Evolutionary conservation across 192 early-diverging fungal genomes (phyloP).

Genomic region (Podila verticillata): DNA sequence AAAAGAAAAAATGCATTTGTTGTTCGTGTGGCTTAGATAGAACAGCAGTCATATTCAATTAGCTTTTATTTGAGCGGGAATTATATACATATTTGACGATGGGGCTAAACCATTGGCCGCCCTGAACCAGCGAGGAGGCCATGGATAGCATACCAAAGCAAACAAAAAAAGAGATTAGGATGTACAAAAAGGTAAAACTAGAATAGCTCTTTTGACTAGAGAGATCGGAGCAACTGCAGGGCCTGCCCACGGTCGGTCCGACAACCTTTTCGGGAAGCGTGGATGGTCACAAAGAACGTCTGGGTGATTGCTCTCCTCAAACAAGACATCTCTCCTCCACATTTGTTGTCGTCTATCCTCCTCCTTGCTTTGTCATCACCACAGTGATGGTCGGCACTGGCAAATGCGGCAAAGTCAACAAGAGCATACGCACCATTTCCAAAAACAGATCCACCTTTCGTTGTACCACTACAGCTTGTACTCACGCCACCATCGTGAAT

Average conservation of each 20-base stretch:
- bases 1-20: not conserved
- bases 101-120: no score
- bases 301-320: conserved; percentile 8
- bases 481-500: not conserved
- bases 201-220: not conserved
- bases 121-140: no score
- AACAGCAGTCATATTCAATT: no score
- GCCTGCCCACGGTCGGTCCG: conserved; percentile 30
- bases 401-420: not conserved
- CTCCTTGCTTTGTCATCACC: not conserved
- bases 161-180: no score
- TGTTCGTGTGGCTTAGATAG: not conserved
- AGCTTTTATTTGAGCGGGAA: no score
- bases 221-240: conserved; percentile 7
- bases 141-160: no score
- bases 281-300: conserved; percentile 15
- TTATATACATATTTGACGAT: no score
- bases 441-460: no score
- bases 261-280: conserved; percentile 25
- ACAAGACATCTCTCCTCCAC: not conserved
- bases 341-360: not conserved
- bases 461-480: not conserved
- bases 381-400: not conserved
- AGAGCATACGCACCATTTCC: no score
- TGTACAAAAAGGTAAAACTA: not conserved